phyloP scores from a whole-genome alignment of 805 yeast genomes.

The Candida morakotiae region DNA sequence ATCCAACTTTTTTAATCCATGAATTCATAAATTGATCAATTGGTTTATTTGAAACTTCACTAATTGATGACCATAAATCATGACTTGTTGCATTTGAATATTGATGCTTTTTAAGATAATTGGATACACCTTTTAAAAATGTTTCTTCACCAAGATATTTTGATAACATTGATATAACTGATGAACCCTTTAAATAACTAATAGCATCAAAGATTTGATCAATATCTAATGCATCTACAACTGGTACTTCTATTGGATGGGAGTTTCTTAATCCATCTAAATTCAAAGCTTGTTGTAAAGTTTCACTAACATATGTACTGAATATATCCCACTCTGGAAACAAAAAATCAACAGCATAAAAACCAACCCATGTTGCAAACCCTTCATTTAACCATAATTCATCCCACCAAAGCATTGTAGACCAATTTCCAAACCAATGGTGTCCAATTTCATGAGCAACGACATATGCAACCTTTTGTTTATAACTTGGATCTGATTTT shows the following conservation, averaged over 20 bases:
- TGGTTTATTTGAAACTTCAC: constrained; percentile 60
- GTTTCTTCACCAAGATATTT: constrained; percentile 62
- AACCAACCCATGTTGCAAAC: constrained; percentile 84
- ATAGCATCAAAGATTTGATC: constrained; percentile 81
- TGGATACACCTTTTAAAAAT: constrained; percentile 70
- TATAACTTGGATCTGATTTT: constrained; percentile 46
- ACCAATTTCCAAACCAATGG: constrained; percentile 88
- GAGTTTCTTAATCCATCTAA: constrained; percentile 59
- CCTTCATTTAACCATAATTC: constrained; percentile 89
- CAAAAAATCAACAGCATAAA: constrained; percentile 61
- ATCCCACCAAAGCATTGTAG: constrained; percentile 94
- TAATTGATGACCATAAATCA: constrained; percentile 67
- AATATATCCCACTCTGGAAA: constrained; percentile 83
- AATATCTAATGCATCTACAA: constrained; percentile 72
- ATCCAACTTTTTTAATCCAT: constrained; percentile 76
- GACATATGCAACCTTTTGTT: constrained; percentile 75
- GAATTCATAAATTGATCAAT: constrained; percentile 56
- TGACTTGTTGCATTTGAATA: constrained; percentile 70
- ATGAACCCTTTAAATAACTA: constrained; percentile 78
- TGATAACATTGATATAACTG: constrained; percentile 73
- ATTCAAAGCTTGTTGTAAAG: constrained; percentile 48
- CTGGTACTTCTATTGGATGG: constrained; percentile 81
- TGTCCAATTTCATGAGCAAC: constrained; percentile 86
- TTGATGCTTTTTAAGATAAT: constrained; percentile 58
- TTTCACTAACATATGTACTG: constrained; percentile 47